Evolutionary conservation across 2,329 filamentous ascomycete genomes (phyloP), one percentile per base, ranked within the genome.

Genomic region (Ilyonectria destructans): DNA sequence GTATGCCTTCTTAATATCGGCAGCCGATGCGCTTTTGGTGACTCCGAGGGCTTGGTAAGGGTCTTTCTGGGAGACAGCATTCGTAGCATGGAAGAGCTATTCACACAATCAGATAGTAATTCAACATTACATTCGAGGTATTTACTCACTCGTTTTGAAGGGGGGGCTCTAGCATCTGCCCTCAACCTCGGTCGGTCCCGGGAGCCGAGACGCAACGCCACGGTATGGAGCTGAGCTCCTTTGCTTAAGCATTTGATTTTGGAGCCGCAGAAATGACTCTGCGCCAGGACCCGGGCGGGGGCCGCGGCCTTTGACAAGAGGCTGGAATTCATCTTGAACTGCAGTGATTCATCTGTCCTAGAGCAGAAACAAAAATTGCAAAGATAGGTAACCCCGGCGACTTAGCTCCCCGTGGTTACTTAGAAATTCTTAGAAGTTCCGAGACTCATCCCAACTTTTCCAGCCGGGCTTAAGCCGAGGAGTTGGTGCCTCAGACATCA

Each of bases 1-100:
- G 85, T 99, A 99, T 3, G 96, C 95, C 82, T 98, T 98, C 81
- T 99, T 99, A 80, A 99, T 98, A 40, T 98, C 96, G 67, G 90
- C 86, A 3, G 94, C 85, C 1, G 93, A 91, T n/a, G 96, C 94
- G 69, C 83, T 88, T 80, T 96, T 97, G 77, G 86, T 86, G 33
- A 99, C 94, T 15, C 96, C 96, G 31, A 99, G 90, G 4, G 93
- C 88, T 72, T 90, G 89, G 82, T 99, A 99, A 1, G 96, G 96
- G 77, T 99, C 93, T 80, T 93, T 89, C 43, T 89, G 82, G 6
- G 86, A 86, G 23, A 85, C 78, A 6, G 80, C 75, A 51, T 81
- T 82, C 51, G 91, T 92, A 26, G 90, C 89, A 79, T 91, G 91
- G 80, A 92, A 93, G 35, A 84, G 75, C 82, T 90, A 69, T 59